Conservation (phyloP, 1,284 basidiomycete genomes). For the Neolentinus lepideus region DNA sequence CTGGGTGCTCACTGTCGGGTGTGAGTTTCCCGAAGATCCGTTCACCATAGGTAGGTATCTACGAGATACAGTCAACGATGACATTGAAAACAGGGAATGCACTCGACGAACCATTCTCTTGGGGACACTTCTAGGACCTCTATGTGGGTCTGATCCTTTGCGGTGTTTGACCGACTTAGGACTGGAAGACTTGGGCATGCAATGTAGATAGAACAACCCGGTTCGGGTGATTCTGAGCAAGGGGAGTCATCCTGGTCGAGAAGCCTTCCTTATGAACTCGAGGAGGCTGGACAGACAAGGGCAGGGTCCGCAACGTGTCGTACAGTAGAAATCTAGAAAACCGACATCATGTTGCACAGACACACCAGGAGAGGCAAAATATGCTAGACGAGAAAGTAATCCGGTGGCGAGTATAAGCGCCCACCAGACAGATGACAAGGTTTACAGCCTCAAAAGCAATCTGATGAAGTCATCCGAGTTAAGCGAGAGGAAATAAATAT, state of each 20-base stretch:
- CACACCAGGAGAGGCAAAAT: not conserved
- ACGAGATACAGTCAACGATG: not conserved
- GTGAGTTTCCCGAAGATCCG: slow-evolving; percentile 1
- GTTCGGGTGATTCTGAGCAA: not conserved
- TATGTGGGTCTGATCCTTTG: not conserved
- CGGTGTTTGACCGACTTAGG: not conserved
- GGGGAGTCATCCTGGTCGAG: not conserved
- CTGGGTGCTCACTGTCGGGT: not conserved
- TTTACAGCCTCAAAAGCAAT: not conserved
- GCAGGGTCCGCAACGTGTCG: not conserved
- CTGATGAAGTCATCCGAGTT: not conserved
- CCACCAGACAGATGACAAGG: not conserved
- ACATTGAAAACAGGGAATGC: not conserved
- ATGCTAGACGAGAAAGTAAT: not conserved
- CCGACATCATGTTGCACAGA: not conserved
- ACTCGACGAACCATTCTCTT: not conserved
- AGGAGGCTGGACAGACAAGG: not conserved
- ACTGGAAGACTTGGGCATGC: not conserved
- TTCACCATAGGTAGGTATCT: not conserved
- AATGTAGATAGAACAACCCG: not conserved
- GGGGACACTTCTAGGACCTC: not conserved
- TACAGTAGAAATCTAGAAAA: slow-evolving; percentile 2
- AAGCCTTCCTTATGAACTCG: not conserved
- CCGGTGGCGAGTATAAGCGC: not conserved
- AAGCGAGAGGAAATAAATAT: not conserved